Percentiles rank a stretch among this genome's conserved stretches.
These are phyloP conservation scores for Mycocentrospora acerina DNA, from an alignment of 2,329 filamentous ascomycete genomes.

Conservation along the genomic window DNA sequence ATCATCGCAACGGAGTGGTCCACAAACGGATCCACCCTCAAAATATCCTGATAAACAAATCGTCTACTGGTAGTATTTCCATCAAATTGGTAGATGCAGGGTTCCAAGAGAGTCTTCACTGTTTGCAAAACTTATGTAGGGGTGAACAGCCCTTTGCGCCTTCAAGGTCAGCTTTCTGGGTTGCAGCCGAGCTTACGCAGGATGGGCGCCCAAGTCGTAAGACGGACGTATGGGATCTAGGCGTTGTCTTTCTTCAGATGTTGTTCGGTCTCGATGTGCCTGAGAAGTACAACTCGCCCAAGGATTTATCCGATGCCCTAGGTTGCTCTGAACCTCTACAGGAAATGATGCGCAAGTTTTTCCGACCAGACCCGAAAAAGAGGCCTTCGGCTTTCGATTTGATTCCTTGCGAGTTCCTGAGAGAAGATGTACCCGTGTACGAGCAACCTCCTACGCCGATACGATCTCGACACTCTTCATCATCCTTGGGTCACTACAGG, in stretches of 20 bases:
- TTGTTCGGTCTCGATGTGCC: conserved; percentile 79
- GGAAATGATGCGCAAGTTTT: conserved; percentile 80
- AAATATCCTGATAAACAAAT: conserved; percentile 77
- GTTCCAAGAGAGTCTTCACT: conserved; percentile 69
- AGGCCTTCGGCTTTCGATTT: conserved; percentile 79
- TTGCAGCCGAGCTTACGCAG: conserved; percentile 73
- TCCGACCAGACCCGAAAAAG: conserved; percentile 81
- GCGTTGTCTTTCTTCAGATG: conserved; percentile 91
- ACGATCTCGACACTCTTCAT: conserved; percentile 41
- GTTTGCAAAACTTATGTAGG: conserved; percentile 57
- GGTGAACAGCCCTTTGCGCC: conserved; percentile 56
- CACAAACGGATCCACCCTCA: conserved; percentile 80
- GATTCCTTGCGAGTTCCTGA: conserved; percentile 58
- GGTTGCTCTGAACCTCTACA: conserved; percentile 73
- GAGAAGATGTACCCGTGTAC: conserved; percentile 51
- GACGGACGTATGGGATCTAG: conserved; percentile 93
- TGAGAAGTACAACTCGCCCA: conserved; percentile 77
- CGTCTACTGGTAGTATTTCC: conserved; percentile 63
- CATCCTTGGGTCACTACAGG: conserved; percentile 34
- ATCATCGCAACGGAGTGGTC: conserved; percentile 80
- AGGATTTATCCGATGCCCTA: conserved; percentile 69
- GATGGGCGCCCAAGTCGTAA: conserved; percentile 64
- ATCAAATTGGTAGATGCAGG: conserved; percentile 75
- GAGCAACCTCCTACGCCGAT: conserved; percentile 35
- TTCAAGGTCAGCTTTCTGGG: conserved; percentile 78